Conservation (phyloP, 805 yeast genomes). For the Cyberlindnera galapagoensis region DNA sequence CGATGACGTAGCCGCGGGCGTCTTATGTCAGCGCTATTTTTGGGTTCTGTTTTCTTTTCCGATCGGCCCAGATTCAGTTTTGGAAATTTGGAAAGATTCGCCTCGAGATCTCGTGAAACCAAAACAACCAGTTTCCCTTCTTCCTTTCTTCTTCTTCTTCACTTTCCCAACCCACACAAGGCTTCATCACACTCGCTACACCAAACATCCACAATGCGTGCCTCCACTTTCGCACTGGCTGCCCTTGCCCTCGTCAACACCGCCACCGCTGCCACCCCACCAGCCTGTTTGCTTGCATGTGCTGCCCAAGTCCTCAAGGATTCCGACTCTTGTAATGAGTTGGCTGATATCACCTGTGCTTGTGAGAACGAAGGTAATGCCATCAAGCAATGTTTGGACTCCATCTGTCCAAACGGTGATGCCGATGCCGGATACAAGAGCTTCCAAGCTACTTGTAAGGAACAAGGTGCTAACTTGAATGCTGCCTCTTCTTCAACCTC, state of each 20-base stretch:
- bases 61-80: not conserved
- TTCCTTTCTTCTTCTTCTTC: not conserved
- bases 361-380: slow-evolving; percentile 51
- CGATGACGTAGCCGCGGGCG: too few relatives aligned
- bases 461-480: slow-evolving; percentile 33
- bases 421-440: slow-evolving; percentile 52
- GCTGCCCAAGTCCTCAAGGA: slow-evolving; percentile 59
- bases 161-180: too few relatives aligned
- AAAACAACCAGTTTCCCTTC: too few relatives aligned
- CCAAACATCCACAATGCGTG: slow-evolving; percentile 4
- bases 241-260: slow-evolving; percentile 15
- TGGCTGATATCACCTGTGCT: slow-evolving; percentile 63
- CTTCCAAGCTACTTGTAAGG: slow-evolving; percentile 48
- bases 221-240: slow-evolving; percentile 7
- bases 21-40: not conserved
- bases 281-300: slow-evolving; percentile 90
- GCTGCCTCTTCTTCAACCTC: slow-evolving; percentile 30
- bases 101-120: too few relatives aligned
- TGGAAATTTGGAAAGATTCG: too few relatives aligned
- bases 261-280: slow-evolving; percentile 56
- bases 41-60: not conserved
- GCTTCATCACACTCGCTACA: not conserved
- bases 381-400: slow-evolving; percentile 55
- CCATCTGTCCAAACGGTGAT: slow-evolving; percentile 61
- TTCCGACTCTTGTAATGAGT: slow-evolving; percentile 46